Evolutionary conservation across 345 rosid species (phyloP), one percentile per base, ranked within the genome.

Genomic region (Gossypium thurberi): DNA sequence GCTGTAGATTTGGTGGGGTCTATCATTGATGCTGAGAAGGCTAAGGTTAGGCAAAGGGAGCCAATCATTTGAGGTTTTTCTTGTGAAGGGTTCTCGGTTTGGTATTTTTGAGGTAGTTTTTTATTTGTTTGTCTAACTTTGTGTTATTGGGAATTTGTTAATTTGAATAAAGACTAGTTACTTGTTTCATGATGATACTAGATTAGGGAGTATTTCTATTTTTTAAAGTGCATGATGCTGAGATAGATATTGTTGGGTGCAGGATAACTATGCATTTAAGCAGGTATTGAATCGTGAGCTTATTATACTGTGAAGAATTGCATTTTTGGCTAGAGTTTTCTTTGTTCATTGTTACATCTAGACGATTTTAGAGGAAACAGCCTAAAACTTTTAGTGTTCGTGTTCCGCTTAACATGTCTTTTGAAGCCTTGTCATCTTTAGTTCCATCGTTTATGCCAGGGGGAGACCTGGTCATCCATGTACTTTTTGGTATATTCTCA

Each of bases 21-120:
- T 5, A 89, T 94, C 65, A 88, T 94, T 18, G 98, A 94, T 74
- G 95, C 97, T 7, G 98, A 94, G 97, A 94, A 89, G 81, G 92
- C 97, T 1, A 92, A 81, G 82, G 97, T 94, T 74, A 74, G 78
- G 69, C 98, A 88, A 55, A 87, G 88, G 81, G 81, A 48, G 65
- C 84, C 88, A n/a, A 85, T 82, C 74, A 78, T 94, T 75, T 94
- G 84, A 80, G 44, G 3, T 55, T 55, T 18, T 51, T 15, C 20
- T 51, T 17, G 55, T 51, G 20, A 18, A 15, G 55, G 52, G 10
- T 55, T 66, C 2, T 70, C 70, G 12, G 63, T 58, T 65, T 26
- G 18, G 67, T 42, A 33, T 33, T 44, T 59, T 71, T 37, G 26
- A 59, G 66, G 70, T 67, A 59, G 25, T 69, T 8, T 11, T 25